Conservation (phyloP, 1,284 basidiomycete genomes). For the Heterobasidion irregulare region DNA sequence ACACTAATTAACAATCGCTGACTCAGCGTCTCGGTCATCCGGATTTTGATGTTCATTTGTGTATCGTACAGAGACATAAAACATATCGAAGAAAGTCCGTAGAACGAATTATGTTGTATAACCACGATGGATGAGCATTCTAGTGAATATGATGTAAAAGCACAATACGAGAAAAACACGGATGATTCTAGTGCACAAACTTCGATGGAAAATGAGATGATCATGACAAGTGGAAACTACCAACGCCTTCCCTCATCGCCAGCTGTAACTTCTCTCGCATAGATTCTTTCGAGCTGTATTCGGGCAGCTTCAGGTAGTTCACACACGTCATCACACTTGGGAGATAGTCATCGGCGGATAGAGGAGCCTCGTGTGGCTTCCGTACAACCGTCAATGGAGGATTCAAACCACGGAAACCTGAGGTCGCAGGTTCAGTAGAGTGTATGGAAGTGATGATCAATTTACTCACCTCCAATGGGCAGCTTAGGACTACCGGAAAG, state of each 20-base stretch:
- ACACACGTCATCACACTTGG: constrained; percentile 99
- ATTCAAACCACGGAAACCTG: constrained; percentile 92
- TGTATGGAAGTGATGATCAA: neutral
- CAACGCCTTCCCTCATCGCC: constrained; percentile 87
- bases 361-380: constrained; percentile 88
- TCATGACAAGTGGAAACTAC: constrained; percentile 91
- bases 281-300: constrained; percentile 80
- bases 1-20: neutral
- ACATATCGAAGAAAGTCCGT: neutral
- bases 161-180: neutral
- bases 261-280: constrained; percentile 74
- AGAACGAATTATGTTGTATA: neutral
- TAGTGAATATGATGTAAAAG: neutral
- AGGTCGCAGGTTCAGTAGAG: neutral
- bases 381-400: constrained; percentile 95
- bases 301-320: constrained; percentile 92
- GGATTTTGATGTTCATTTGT: too few relatives aligned
- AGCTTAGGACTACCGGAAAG: constrained; percentile 94
- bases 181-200: neutral
- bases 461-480: constrained; percentile 77
- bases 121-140: neutral
- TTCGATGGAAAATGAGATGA: constrained; percentile 1
- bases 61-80: neutral
- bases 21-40: neutral
- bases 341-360: constrained; percentile 89